Percentiles rank a stretch among this genome's conserved stretches.
Evolutionary conservation across 345 rosid genomes (phyloP).

Genomic region (Moricandia moricandioides): DNA sequence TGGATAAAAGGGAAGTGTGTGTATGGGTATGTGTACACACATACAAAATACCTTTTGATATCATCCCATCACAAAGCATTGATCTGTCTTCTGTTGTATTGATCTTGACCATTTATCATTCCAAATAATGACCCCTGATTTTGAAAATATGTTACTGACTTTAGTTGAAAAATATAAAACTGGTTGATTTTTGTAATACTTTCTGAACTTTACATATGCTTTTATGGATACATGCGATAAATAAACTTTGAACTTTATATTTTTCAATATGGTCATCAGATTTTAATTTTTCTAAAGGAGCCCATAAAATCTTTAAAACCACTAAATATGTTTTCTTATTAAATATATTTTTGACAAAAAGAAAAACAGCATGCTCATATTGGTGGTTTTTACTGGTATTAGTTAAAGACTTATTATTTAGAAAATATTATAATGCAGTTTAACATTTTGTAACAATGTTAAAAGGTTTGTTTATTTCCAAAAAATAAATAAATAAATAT

Average conservation of each 20-base stretch:
- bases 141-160: neutral
- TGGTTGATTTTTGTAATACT: neutral
- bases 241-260: neutral
- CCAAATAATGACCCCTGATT: conserved; percentile 24
- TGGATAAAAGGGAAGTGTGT: conserved; percentile 32
- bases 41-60: conserved; percentile 22
- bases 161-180: neutral
- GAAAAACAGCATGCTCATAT: neutral
- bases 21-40: neutral
- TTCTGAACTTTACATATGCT: neutral
- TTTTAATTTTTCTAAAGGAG: neutral
- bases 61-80: conserved; percentile 20
- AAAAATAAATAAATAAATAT: too few relatives aligned
- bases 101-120: conserved; percentile 41
- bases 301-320: neutral
- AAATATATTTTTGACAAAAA: too few relatives aligned
- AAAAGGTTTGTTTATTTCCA: neutral
- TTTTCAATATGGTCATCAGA: neutral
- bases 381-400: neutral
- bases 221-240: neutral
- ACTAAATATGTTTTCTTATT: neutral
- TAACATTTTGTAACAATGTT: neutral
- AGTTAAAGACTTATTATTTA: neutral
- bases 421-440: neutral
- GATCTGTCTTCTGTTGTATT: conserved; percentile 33